These are phyloP conservation scores for Gyrodon lividus DNA, from an alignment of 768 basidiomycete species.

Conservation along the genomic window DNA sequence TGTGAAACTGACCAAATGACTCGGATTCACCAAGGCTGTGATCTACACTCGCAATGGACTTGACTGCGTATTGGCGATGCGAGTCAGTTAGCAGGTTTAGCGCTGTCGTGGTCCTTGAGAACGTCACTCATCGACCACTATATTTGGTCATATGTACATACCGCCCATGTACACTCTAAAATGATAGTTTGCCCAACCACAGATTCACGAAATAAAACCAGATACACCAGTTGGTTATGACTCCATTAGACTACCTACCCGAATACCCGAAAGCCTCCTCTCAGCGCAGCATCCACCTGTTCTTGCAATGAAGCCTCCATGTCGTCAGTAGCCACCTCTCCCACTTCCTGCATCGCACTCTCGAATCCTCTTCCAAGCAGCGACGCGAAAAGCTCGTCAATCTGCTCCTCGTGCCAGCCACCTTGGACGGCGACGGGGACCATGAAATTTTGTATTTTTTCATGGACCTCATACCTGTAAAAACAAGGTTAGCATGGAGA, in stretches of 20 bases:
- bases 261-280: conserved; percentile 57
- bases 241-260: conserved; percentile 36
- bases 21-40: neutral
- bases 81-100: neutral
- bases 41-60: neutral
- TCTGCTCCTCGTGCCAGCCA: conserved; percentile 93
- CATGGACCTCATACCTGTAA: conserved; percentile 86
- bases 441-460: conserved; percentile 97
- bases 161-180: no score
- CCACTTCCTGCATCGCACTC: conserved; percentile 26
- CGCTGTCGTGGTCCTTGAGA: conserved; percentile 1
- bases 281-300: conserved; percentile 33
- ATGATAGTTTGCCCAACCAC: no score
- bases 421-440: conserved; percentile 71
- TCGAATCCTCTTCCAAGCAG: conserved; percentile 77
- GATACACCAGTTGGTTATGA: neutral
- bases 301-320: conserved; percentile 28
- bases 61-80: neutral
- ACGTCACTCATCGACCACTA: conserved; percentile 12
- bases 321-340: conserved; percentile 29
- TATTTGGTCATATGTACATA: conserved; percentile 26
- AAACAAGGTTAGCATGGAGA: conserved; percentile 4
- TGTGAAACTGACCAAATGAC: neutral
- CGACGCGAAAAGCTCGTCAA: conserved; percentile 91
- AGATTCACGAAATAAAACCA: no score